Percentiles rank a stretch among this genome's conserved stretches.
phyloP scores from a whole-genome alignment of 345 rosid species.

The Rhizophora apiculata region DNA sequence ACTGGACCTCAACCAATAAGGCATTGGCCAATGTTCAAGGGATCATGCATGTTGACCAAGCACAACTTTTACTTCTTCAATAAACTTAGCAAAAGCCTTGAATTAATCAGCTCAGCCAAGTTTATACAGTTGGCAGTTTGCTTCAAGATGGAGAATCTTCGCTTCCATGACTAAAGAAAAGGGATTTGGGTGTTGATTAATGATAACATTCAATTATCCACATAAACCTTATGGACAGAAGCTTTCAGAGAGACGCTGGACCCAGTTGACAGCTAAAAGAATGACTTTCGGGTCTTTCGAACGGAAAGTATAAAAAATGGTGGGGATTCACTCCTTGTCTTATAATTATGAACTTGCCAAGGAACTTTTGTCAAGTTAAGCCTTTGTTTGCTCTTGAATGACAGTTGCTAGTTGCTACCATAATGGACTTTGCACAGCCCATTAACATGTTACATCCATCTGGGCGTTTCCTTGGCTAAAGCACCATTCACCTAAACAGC shows the following conservation, averaged over 20 bases:
- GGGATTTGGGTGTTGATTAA: not conserved
- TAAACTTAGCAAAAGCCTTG: not conserved
- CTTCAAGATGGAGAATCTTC: not conserved
- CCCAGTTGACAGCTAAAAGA: not conserved
- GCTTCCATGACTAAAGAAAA: not conserved
- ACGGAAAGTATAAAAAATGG: not conserved
- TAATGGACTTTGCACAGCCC: not conserved
- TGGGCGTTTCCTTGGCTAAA: not conserved
- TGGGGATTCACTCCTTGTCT: not conserved
- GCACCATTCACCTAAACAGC: not conserved
- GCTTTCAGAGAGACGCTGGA: not conserved
- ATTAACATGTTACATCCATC: not conserved
- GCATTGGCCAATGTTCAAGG: too few relatives aligned
- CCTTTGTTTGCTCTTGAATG: too few relatives aligned
- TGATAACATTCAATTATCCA: not conserved
- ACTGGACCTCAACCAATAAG: too few relatives aligned
- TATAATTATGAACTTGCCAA: not conserved
- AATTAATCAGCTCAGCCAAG: not conserved
- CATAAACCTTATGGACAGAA: not conserved
- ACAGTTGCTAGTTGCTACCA: not conserved
- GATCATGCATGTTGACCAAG: too few relatives aligned
- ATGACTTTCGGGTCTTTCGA: not conserved
- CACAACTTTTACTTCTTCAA: not conserved
- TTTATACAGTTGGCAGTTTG: not conserved
- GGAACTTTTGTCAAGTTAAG: too few relatives aligned